These are phyloP conservation scores for Neospora caninum DNA, from an alignment of 169 alveolate genomes.

Conservation along the genomic window DNA sequence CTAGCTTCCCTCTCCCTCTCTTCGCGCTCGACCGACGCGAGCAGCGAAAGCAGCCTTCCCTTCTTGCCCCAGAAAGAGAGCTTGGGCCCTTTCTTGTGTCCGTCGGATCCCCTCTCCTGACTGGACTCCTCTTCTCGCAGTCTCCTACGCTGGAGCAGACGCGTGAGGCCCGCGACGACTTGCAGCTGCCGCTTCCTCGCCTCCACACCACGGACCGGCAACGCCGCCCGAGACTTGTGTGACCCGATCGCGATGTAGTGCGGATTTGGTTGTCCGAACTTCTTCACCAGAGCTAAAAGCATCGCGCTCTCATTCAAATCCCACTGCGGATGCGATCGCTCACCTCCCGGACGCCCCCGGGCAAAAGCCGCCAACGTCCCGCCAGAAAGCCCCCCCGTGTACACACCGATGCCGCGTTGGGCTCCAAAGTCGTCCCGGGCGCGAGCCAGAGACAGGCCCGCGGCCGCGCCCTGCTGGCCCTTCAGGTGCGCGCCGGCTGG, in stretches of 20 bases:
- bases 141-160: background rate
- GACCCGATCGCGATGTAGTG: background rate
- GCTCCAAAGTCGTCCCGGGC: background rate
- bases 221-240: background rate
- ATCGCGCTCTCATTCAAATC: constrained; percentile 14
- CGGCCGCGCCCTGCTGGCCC: background rate
- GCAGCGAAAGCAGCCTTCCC: background rate
- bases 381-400: background rate
- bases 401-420: background rate
- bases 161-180: background rate
- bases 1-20: background rate
- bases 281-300: background rate
- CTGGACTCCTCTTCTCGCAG: background rate
- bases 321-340: background rate
- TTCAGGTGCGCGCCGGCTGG: background rate
- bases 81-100: background rate
- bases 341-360: background rate
- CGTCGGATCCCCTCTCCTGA: background rate
- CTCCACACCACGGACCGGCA: background rate
- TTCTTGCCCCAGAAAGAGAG: background rate
- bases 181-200: background rate
- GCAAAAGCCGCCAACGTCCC: background rate
- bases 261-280: background rate
- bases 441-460: background rate
- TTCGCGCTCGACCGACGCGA: background rate